phyloP scores from a whole-genome alignment of 495 filamentous ascomycete genomes.

The Xylaria acuta region DNA sequence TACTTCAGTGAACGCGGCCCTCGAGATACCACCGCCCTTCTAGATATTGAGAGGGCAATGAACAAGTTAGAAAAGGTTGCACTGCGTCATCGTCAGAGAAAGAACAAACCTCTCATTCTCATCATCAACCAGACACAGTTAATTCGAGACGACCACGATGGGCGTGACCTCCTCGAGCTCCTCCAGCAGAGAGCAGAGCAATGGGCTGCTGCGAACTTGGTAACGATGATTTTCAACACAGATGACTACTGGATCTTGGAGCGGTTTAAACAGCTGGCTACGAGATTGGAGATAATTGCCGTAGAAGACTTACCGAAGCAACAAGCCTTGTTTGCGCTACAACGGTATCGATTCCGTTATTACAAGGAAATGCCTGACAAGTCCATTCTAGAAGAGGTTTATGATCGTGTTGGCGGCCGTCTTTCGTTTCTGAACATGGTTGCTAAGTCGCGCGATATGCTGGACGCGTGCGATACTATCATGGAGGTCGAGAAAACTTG shows the following conservation, averaged over 20 bases:
- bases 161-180: slow-evolving; percentile 88
- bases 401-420: slow-evolving; percentile 83
- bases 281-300: slow-evolving; percentile 88
- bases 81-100: slow-evolving; percentile 61
- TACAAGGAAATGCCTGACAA: slow-evolving; percentile 61
- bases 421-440: slow-evolving; percentile 85
- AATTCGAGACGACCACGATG: slow-evolving; percentile 87
- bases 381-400: slow-evolving; percentile 73
- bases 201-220: slow-evolving; percentile 89
- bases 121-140: slow-evolving; percentile 93
- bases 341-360: slow-evolving; percentile 75
- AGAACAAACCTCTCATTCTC: slow-evolving; percentile 75
- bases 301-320: slow-evolving; percentile 79
- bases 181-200: slow-evolving; percentile 94
- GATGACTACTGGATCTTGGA: slow-evolving; percentile 99
- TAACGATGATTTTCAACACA: slow-evolving; percentile 89
- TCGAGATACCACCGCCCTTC: slow-evolving; percentile 83
- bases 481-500: slow-evolving; percentile 85
- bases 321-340: slow-evolving; percentile 76
- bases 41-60: slow-evolving; percentile 95
- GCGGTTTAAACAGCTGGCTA: slow-evolving; percentile 85
- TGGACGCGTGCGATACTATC: slow-evolving; percentile 78
- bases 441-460: slow-evolving; percentile 79
- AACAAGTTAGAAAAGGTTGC: slow-evolving; percentile 98
- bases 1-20: slow-evolving; percentile 95